Percentiles rank a stretch among this genome's conserved stretches.
Evolutionary conservation across 768 basidiomycete genomes (phyloP).

Genomic region (Rhodotorula taiwanensis): DNA sequence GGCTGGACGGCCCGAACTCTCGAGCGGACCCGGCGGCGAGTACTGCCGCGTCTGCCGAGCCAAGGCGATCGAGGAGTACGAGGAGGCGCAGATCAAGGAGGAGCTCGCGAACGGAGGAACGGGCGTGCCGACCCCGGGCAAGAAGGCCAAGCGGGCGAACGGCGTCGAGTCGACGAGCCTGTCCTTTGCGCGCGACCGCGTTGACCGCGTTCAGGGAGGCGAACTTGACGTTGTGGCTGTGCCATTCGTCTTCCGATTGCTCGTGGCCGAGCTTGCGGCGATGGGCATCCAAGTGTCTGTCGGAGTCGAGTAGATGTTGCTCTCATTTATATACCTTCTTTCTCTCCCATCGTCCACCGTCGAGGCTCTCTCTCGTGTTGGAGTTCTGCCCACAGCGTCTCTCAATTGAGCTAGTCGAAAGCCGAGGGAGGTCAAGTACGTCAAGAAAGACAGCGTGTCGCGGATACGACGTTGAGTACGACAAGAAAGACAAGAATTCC

Average conservation of each 20-base stretch:
- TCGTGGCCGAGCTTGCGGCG: slow-evolving; percentile 92
- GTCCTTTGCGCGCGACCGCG: slow-evolving; percentile 46
- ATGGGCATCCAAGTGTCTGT: slow-evolving; percentile 94
- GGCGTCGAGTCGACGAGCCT: slow-evolving; percentile 54
- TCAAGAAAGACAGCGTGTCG: too few relatives aligned
- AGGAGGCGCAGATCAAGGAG: slow-evolving; percentile 55
- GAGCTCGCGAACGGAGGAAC: slow-evolving; percentile 47
- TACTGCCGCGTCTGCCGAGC: slow-evolving; percentile 91
- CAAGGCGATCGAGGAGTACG: slow-evolving; percentile 58
- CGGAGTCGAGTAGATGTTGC: too few relatives aligned
- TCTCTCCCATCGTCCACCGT: too few relatives aligned
- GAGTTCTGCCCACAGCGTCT: too few relatives aligned
- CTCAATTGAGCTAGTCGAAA: too few relatives aligned
- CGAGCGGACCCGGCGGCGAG: slow-evolving; percentile 67
- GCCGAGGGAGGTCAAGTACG: too few relatives aligned
- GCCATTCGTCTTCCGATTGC: slow-evolving; percentile 87
- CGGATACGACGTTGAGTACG: too few relatives aligned
- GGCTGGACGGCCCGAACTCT: slow-evolving; percentile 47
- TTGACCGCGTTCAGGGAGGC: slow-evolving; percentile 64
- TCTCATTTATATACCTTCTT: too few relatives aligned
- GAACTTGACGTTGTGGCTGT: slow-evolving; percentile 92
- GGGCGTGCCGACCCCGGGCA: slow-evolving; percentile 43
- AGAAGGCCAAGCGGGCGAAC: slow-evolving; percentile 51
- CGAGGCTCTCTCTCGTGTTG: too few relatives aligned
- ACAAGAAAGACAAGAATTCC: too few relatives aligned